phyloP scores from a whole-genome alignment of 2,329 filamentous ascomycete genomes.

The Colletotrichum acutatum region DNA sequence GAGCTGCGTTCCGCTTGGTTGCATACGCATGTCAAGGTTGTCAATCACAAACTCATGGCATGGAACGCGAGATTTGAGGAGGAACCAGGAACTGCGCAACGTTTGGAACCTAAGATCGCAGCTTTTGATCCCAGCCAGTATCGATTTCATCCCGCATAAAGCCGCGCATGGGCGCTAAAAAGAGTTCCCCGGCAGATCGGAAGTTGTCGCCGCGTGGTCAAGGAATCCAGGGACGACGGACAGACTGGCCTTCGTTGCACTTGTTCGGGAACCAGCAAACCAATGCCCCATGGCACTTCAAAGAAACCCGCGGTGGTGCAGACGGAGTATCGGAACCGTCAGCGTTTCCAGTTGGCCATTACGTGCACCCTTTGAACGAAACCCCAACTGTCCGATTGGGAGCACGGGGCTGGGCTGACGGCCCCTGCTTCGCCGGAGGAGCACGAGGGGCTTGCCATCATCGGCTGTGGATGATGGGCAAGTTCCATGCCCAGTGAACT shows the following conservation, averaged over 20 bases:
- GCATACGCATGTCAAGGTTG: not conserved
- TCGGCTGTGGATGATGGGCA: not conserved
- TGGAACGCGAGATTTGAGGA: not conserved
- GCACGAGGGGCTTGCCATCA: not conserved
- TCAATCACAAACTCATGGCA: not conserved
- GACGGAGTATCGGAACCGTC: not conserved
- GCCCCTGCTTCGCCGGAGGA: not conserved
- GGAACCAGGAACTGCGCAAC: not conserved
- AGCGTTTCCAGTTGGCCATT: not conserved
- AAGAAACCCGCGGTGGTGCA: not conserved
- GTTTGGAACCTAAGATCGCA: constrained; percentile 1
- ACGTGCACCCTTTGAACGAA: not conserved
- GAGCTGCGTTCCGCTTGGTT: not conserved
- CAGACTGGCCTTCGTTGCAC: constrained; percentile 28
- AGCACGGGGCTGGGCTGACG: not conserved
- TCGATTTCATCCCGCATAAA: not conserved
- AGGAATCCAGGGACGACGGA: constrained; percentile 18
- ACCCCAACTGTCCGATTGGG: not conserved
- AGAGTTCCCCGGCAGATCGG: constrained; percentile 9
- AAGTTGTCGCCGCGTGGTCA: constrained; percentile 17
- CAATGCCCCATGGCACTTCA: not conserved
- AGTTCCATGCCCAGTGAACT: not conserved
- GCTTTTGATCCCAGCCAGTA: not conserved
- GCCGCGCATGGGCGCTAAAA: not conserved
- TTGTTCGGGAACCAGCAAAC: not conserved